Evolutionary conservation across 2,329 filamentous ascomycete genomes (phyloP), one percentile per base, ranked within the genome.

Genomic region (Diaporthe citriasiana): DNA sequence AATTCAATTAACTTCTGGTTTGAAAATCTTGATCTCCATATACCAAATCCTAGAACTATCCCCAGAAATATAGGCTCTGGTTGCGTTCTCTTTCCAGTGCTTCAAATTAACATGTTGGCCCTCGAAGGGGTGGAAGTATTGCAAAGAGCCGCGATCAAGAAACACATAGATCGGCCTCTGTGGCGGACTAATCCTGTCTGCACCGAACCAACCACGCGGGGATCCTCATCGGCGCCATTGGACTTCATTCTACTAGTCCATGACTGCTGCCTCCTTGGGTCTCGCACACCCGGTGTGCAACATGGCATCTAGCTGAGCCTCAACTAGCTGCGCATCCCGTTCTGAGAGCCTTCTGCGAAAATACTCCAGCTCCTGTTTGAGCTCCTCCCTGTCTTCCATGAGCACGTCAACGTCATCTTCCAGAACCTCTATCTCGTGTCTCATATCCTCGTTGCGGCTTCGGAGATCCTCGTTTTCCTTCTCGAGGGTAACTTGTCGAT

Each of bases 381-480:
- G 63, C 33, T 66, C 63, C 15, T 66, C 63, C 12, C 63, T 38
- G 15, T 66, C 63, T 22, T 51, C 63, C 45, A 66, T 66, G 19
- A 66, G 63, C n/a, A 53, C 63, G 7, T 66, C 63, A 8, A 66
- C 38, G 15, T 66, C 63, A 15, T 33, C 63, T 40, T 66, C 63
- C 30, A 66, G n/a, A 10, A 51, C 0, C 2, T 2, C 15, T 17
- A 66, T 6, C 4, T 40, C 63, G 5, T 27, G 3, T 33, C 51
- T 51, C 30, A 51, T 25, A n/a, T 10, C 12, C 7, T 38, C 22
- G 22, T 51, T 66, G 13, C 35, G 15, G 25, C n/a, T 7, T 51
- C 63, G 45, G 13, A 66, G 63, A n/a, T 51, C 33, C 22, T 66
- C 22, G 3, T 51, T 66, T 2, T 66, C 63, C n/a, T 27, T 17